phyloP scores from a whole-genome alignment of 768 basidiomycete genomes.

The Leccinum boreale region DNA sequence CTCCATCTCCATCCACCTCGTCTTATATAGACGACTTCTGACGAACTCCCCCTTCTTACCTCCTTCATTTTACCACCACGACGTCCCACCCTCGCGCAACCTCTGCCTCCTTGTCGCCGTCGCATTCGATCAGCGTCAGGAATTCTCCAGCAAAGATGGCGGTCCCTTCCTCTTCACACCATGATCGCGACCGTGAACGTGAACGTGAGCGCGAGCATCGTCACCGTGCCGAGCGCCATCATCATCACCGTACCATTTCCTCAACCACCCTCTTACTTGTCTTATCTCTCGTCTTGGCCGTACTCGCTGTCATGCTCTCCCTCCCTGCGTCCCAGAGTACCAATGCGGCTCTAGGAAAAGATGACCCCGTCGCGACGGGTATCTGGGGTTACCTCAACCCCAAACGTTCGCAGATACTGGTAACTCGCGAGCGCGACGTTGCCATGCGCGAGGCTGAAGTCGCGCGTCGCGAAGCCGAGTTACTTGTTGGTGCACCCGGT shows the following conservation, averaged over 20 bases:
- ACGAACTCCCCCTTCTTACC: not conserved
- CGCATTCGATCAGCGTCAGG: slow-evolving; percentile 57
- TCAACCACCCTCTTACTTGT: slow-evolving; percentile 87
- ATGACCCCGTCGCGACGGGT: slow-evolving; percentile 44
- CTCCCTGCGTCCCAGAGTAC: slow-evolving; percentile 57
- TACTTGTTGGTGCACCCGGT: slow-evolving; percentile 79
- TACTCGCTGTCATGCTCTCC: slow-evolving; percentile 88
- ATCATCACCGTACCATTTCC: slow-evolving; percentile 82
- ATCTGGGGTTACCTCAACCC: slow-evolving; percentile 76
- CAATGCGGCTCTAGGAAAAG: slow-evolving; percentile 28
- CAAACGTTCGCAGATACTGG: slow-evolving; percentile 76
- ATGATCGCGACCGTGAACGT: slow-evolving; percentile 51
- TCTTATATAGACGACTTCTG: slow-evolving; percentile 18
- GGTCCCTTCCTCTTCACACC: slow-evolving; percentile 80
- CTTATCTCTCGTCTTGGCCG: slow-evolving; percentile 80
- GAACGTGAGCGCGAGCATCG: slow-evolving; percentile 55
- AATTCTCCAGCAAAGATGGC: slow-evolving; percentile 59
- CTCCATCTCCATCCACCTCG: slow-evolving; percentile 10
- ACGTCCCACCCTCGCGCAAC: slow-evolving; percentile 67
- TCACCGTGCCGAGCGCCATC: slow-evolving; percentile 61
- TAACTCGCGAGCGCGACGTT: slow-evolving; percentile 75
- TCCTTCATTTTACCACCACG: slow-evolving; percentile 45
- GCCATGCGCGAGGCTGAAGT: slow-evolving; percentile 85
- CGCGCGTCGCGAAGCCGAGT: slow-evolving; percentile 82
- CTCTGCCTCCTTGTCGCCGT: slow-evolving; percentile 75